Base-by-base conservation (phyloP, 1,139 yeast species). In the Blastobotrys serpentis region DNA sequence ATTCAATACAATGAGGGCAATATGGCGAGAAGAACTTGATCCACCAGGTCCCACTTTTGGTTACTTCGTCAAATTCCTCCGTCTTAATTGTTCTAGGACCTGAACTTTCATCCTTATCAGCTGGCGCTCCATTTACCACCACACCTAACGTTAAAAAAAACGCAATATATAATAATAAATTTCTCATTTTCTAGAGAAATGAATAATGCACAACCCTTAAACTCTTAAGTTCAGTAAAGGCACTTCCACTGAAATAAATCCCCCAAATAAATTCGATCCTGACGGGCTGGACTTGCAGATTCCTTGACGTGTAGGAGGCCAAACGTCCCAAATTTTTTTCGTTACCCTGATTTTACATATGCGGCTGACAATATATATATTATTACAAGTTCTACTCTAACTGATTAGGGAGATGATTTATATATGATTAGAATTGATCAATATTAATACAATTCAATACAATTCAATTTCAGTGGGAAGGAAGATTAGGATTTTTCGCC, bases 21-120 rank as follows among this genome's bases (percentile, higher is more conserved):
- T 65, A 64, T 1, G 76, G 76, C 11, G 74, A 70, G 54, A 53
- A 72, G 57, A 64, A 69, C 56, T 72, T 70, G 47, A 72, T 60
- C 63, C 71, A 68, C 66, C 71, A 70, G 2, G 59, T 56, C 2
- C 71, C 72, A 6, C 26, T 21, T 10, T 44, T 22, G 3, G 42
- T 22, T 2, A 42, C 42, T 7, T 19, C 17, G 22, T 48, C 51
- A 23, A 34, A 48, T 33, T 34, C 39, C 18, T 23, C 42, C 4
- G 42, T 23, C 14, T 38, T 23, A 7, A 22, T 22, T 11, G 30
- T 22, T 10, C 5, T 38, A 19, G 23, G 6, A 7, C 4, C 42
- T 10, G 42, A 14, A 8, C 33, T 32, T 32, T 13, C 34, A 13
- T 30, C 41, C n/a, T 23, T 17, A 14, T 32, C 19, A 8, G 18